Evolutionary conservation across 2,329 filamentous ascomycete species (phyloP), one percentile per base, ranked within the genome.

Genomic region (Fusarium domesticum): DNA sequence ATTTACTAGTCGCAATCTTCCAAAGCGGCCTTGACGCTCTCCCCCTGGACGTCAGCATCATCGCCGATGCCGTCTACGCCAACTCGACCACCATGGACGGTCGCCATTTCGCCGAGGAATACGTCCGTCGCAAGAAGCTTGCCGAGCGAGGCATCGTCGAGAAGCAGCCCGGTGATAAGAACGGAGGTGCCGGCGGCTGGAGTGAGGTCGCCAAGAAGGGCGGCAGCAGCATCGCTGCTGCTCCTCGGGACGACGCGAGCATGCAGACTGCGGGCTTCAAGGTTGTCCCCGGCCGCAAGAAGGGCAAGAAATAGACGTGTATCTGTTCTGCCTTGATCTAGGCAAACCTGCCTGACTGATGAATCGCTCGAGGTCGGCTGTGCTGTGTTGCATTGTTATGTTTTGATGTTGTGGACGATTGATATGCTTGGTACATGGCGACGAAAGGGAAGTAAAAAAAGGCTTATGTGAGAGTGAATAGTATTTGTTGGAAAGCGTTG

Each of bases 151-250:
- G 93, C 31, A 80, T 96, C 32, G 76, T 95, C 15, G 87, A 90
- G 65, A 85, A 88, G 59, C 80, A 87, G 42, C 76, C 56, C 37
- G 76, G 70, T 38, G 77, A 81, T 3, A 62, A 76, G 61, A 44
- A 67, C 58, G 49, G 72, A 66, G 53, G 69, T 18, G 71, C 75
- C 18, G 84, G 87, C 43, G 92, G 92, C 16, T 98, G 93, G 93
- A 96, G 79, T 58, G 93, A 97, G 70, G 93, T 98, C 40, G 93
- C 93, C 2, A 97, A 97, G 83, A 96, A 96, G 76, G 86, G 87
- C 43, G 64, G 65, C 37, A 52, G 49, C 39, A 47, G 48, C 31
- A n/a, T 56, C 58, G 41, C 43, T 50, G 23, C 38, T 4, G n/a
- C 39, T 18, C 38, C 49, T 49, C 76, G 77, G 23, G 70, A 57